phyloP scores from a whole-genome alignment of 164 flowering plant genomes.

The Dillenia turbinata region DNA sequence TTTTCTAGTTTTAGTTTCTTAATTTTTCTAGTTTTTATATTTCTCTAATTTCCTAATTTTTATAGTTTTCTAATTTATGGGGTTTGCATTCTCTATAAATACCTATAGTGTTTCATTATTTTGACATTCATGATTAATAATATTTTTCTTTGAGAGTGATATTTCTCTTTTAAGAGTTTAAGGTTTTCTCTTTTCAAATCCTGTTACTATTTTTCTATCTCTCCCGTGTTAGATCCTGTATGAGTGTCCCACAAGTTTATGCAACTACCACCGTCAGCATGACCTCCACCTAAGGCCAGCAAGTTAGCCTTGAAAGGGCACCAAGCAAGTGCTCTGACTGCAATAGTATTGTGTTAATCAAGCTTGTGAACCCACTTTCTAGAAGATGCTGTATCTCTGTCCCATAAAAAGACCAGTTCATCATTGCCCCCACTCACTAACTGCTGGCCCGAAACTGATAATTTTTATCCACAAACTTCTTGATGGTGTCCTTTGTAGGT shows the following conservation, averaged over 20 bases:
- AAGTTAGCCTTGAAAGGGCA: background rate
- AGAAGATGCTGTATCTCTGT: background rate
- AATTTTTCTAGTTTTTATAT: no score
- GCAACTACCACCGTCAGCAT: background rate
- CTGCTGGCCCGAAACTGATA: constrained; percentile 7
- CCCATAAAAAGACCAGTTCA: constrained; percentile 8
- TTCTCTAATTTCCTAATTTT: no score
- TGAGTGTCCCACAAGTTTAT: constrained; percentile 9
- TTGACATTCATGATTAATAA: no score
- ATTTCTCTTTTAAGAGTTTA: no score
- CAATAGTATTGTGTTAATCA: constrained; percentile 1
- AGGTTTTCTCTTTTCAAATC: no score
- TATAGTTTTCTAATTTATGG: no score
- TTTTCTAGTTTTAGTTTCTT: no score
- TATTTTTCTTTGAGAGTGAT: no score
- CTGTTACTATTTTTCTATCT: no score
- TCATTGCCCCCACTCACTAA: background rate
- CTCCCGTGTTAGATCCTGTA: constrained; percentile 4
- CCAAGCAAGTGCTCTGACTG: constrained; percentile 15
- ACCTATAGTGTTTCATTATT: no score
- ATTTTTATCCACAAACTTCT: constrained; percentile 8
- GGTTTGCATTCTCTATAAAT: no score
- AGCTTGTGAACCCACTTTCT: constrained; percentile 3
- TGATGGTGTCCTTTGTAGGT: constrained; percentile 5
- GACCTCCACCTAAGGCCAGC: constrained; percentile 12